A percentile compares a stretch with the other conserved stretches of the same genome.
Conservation (phyloP, 768 basidiomycete genomes). For the Agrocybe chaxingu region DNA sequence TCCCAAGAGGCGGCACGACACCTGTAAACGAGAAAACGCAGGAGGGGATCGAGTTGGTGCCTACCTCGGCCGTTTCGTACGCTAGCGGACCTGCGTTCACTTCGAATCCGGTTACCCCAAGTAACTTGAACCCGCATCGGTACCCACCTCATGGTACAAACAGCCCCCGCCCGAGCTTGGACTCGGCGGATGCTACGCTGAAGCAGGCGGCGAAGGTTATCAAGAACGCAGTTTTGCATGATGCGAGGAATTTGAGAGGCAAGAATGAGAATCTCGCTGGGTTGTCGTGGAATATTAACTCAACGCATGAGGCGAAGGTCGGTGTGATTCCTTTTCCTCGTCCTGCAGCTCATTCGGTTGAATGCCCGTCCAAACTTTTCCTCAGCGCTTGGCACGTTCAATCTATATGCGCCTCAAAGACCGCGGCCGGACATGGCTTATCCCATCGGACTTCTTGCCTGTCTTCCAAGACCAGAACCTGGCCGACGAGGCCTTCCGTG, state of each 20-base stretch:
- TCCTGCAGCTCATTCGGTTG: background rate
- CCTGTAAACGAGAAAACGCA: background rate
- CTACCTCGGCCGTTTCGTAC: background rate
- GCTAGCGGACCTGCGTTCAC: constrained; percentile 8
- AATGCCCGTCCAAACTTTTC: background rate
- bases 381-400: constrained; percentile 60
- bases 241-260: constrained; percentile 68
- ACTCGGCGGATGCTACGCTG: constrained; percentile 35
- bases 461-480: constrained; percentile 57
- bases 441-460: constrained; percentile 67
- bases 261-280: constrained; percentile 38
- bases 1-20: constrained; percentile 5
- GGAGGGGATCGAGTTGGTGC: constrained; percentile 15
- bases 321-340: background rate
- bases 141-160: constrained; percentile 34
- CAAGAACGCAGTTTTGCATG: constrained; percentile 70
- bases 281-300: constrained; percentile 52
- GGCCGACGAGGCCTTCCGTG: constrained; percentile 66
- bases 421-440: constrained; percentile 53
- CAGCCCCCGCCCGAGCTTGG: constrained; percentile 23
- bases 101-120: constrained; percentile 14
- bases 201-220: constrained; percentile 60
- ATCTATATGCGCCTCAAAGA: constrained; percentile 64
- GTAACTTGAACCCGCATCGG: constrained; percentile 27
- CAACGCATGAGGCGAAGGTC: constrained; percentile 67